phyloP scores from a whole-genome alignment of 345 rosid species.

The Citrus mangshanensis region DNA sequence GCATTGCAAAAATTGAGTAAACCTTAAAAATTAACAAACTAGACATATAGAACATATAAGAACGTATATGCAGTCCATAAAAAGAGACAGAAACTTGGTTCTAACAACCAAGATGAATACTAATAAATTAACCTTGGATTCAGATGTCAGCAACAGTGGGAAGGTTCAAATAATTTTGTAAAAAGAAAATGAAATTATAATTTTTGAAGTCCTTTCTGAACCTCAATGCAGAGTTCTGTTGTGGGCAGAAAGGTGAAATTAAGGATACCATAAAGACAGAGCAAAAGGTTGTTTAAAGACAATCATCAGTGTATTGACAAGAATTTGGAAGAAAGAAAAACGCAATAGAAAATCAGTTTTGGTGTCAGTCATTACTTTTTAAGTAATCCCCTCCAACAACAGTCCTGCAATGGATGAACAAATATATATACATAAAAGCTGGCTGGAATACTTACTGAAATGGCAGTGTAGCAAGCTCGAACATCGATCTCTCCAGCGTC shows the following conservation, averaged over 20 bases:
- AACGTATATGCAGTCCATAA: neutral
- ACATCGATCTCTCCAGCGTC: slow-evolving; percentile 93
- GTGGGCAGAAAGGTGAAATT: neutral
- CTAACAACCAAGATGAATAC: neutral
- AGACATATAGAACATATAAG: neutral
- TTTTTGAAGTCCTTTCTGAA: neutral
- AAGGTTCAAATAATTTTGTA: neutral
- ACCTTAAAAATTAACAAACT: neutral
- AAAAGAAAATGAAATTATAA: neutral
- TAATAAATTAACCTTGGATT: neutral
- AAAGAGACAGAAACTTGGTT: neutral
- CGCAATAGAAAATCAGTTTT: neutral
- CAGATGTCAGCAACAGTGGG: neutral
- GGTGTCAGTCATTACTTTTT: neutral
- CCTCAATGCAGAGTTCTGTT: neutral
- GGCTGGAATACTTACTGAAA: slow-evolving; percentile 54
- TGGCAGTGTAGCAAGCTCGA: slow-evolving; percentile 95
- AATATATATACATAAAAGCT: neutral
- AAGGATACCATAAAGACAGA: neutral
- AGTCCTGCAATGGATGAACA: neutral
- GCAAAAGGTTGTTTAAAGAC: neutral
- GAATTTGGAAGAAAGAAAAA: neutral
- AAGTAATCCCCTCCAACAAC: neutral
- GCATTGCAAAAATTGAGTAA: slow-evolving; percentile 3
- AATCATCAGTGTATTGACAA: neutral